Percentiles rank a stretch among this genome's conserved stretches.
Conservation (phyloP, 345 rosid species). For the Noccaea caerulescens region DNA sequence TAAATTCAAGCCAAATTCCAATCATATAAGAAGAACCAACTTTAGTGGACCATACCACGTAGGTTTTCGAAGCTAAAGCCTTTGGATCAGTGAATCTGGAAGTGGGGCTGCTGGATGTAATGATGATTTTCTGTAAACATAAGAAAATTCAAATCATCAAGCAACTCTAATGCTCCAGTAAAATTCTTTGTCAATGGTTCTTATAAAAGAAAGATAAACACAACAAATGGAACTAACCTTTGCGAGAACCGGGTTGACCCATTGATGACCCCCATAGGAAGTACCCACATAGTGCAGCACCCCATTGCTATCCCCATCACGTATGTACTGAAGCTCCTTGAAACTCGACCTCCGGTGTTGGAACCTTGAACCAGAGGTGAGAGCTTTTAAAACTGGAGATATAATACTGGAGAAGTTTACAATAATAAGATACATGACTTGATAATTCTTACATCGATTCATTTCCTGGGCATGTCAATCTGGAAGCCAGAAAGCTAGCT, state of each 20-base stretch:
- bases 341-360: constrained; percentile 88
- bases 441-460: constrained; percentile 58
- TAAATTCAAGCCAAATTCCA: constrained; percentile 8
- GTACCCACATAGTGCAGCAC: constrained; percentile 87
- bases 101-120: constrained; percentile 81
- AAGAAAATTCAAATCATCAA: constrained; percentile 20
- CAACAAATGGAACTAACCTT: constrained; percentile 57
- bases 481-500: constrained; percentile 47
- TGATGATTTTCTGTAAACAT: constrained; percentile 62
- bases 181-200: constrained; percentile 18
- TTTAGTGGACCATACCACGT: constrained; percentile 57
- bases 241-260: constrained; percentile 94
- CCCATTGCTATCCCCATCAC: constrained; percentile 99
- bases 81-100: constrained; percentile 90
- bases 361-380: constrained; percentile 56
- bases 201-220: constrained; percentile 8
- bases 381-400: constrained; percentile 4
- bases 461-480: constrained; percentile 51
- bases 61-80: constrained; percentile 80
- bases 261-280: constrained; percentile 85
- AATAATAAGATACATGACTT: background rate
- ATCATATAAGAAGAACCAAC: constrained; percentile 7
- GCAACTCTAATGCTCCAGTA: constrained; percentile 13
- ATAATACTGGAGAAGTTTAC: constrained; percentile 20
- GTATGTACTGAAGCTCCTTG: constrained; percentile 93